A percentile compares a stretch with the other conserved stretches of the same genome.
Evolutionary conservation across 768 basidiomycete species (phyloP).

Genomic region (Calocybe cyanea): DNA sequence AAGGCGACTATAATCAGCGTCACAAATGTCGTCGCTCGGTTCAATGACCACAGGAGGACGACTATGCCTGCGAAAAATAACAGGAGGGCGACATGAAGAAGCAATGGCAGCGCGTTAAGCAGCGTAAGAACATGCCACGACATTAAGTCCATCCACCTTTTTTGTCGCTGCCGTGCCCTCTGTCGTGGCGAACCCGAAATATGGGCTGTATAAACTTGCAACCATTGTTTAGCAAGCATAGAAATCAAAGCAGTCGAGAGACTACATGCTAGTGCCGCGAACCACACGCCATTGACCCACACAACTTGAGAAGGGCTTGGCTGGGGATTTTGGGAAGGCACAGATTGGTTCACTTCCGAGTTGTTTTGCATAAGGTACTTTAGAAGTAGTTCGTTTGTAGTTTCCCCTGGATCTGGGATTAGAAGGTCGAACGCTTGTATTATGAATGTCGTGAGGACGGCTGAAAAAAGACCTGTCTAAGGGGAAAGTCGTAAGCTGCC

Average conservation of each 20-base stretch:
- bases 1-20: conserved; percentile 32
- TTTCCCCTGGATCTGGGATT: conserved; percentile 28
- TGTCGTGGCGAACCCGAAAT: conserved; percentile 34
- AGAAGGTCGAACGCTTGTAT: conserved; percentile 38
- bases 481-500: neutral
- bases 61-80: conserved; percentile 39
- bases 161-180: conserved; percentile 34
- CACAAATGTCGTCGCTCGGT: conserved; percentile 27
- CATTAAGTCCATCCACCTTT: conserved; percentile 29
- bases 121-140: conserved; percentile 36
- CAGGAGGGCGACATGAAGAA: conserved; percentile 37
- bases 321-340: neutral
- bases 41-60: conserved; percentile 36
- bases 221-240: conserved; percentile 47
- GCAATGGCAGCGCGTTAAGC: conserved; percentile 35
- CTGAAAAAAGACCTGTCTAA: conserved; percentile 41
- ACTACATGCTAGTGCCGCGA: conserved; percentile 38
- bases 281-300: conserved; percentile 46
- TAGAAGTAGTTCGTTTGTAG: conserved; percentile 31
- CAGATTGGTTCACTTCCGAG: conserved; percentile 9
- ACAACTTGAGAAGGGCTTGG: conserved; percentile 23
- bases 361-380: conserved; percentile 26
- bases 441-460: conserved; percentile 40
- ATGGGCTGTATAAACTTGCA: conserved; percentile 29
- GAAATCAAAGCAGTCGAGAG: conserved; percentile 39